Conservation (phyloP, 2,329 filamentous ascomycete genomes). For the Ceratocystiopsis sp. region DNA sequence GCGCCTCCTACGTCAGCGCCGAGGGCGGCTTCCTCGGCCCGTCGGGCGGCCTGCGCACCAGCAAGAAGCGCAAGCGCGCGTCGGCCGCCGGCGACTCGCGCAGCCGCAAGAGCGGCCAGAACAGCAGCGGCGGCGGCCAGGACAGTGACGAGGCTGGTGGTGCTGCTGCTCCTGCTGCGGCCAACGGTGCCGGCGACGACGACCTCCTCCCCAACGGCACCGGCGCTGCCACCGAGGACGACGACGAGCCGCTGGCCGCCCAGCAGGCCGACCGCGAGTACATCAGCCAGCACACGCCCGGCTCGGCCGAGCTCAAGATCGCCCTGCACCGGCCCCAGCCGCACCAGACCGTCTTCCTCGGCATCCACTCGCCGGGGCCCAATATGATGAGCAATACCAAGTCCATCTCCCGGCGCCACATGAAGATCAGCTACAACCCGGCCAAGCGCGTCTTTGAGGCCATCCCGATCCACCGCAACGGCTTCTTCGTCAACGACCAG, state of each 20-base stretch:
- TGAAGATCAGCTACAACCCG: constrained; percentile 55
- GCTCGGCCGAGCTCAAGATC: constrained; percentile 41
- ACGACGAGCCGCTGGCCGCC: constrained; percentile 10
- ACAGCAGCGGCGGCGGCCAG: no score
- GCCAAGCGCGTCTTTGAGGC: constrained; percentile 48
- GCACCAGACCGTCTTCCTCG: constrained; percentile 45
- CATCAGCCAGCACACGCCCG: constrained; percentile 37
- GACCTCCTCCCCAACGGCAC: constrained; percentile 19
- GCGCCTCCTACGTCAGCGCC: constrained; percentile 51
- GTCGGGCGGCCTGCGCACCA: constrained; percentile 16
- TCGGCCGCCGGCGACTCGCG: background rate
- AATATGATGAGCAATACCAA: constrained; percentile 47
- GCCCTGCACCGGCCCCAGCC: constrained; percentile 42
- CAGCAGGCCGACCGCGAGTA: constrained; percentile 37
- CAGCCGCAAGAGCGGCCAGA: background rate
- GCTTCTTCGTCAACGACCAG: constrained; percentile 48
- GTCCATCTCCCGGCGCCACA: constrained; percentile 56
- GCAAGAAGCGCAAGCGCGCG: background rate
- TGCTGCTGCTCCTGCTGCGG: no score
- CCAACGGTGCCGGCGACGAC: background rate
- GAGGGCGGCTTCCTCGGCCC: constrained; percentile 52
- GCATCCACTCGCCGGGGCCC: constrained; percentile 53
- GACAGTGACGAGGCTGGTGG: no score
- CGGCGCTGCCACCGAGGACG: constrained; percentile 5
- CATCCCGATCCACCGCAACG: constrained; percentile 43